phyloP scores from a whole-genome alignment of 164 flowering plant species.

The Vitis cinerea region DNA sequence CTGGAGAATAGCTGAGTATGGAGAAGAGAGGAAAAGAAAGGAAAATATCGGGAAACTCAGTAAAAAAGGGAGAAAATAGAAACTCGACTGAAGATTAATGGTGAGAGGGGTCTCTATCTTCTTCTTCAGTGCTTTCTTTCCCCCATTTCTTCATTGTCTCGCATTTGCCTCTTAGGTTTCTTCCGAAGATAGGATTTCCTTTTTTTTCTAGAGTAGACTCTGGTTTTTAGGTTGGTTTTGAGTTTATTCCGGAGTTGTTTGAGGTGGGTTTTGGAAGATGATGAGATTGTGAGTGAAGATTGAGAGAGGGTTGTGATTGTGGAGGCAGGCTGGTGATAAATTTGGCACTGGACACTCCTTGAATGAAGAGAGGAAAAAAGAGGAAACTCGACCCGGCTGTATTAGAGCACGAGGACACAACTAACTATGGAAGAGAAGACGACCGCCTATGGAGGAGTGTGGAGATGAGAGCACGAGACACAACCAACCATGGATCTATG shows the following conservation, averaged over 20 bases:
- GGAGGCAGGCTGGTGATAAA: neutral
- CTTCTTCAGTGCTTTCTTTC: conserved; percentile 20
- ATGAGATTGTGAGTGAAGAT: conserved; percentile 1
- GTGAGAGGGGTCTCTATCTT: conserved; percentile 18
- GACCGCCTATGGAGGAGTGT: no score
- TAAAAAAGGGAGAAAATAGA: no score
- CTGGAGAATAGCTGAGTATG: no score
- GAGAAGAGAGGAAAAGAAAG: no score
- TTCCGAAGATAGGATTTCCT: neutral
- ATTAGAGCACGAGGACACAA: no score
- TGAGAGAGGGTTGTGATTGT: conserved; percentile 5
- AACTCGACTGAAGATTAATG: conserved; percentile 36
- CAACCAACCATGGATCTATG: no score
- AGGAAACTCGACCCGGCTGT: no score
- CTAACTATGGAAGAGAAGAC: no score
- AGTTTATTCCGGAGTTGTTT: neutral
- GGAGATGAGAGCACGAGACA: no score
- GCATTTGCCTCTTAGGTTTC: conserved; percentile 17
- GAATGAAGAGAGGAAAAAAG: no score
- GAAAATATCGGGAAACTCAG: no score
- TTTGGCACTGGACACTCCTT: no score
- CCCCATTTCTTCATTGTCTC: conserved; percentile 23
- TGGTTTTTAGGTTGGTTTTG: neutral
- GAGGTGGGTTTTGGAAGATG: neutral
- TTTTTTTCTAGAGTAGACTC: conserved; percentile 3